Conservation (phyloP, 805 yeast genomes). For the Starmerella kuoi region DNA sequence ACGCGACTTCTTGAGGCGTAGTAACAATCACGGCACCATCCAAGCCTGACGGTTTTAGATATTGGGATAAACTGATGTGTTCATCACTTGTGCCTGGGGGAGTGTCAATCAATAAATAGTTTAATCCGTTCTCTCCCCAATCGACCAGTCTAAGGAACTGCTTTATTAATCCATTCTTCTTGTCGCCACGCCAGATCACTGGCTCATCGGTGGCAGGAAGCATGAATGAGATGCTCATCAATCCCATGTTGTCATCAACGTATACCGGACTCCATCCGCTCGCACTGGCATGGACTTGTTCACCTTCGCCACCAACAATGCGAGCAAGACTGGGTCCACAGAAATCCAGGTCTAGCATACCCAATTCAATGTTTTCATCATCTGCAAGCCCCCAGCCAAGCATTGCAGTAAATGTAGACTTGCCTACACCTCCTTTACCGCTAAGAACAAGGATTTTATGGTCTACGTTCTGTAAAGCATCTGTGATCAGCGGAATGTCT, state of each 20-base stretch:
- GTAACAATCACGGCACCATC: slow-evolving; percentile 94
- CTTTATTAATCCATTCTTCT: slow-evolving; percentile 83
- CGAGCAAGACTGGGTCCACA: slow-evolving; percentile 96
- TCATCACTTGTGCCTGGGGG: slow-evolving; percentile 99
- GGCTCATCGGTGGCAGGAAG: slow-evolving; percentile 88
- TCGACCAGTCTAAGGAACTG: slow-evolving; percentile 89
- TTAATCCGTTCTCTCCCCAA: slow-evolving; percentile 59
- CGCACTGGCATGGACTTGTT: slow-evolving; percentile 74
- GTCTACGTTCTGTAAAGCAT: slow-evolving; percentile 47
- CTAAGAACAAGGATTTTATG: slow-evolving; percentile 71
- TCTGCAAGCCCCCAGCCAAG: slow-evolving; percentile 87
- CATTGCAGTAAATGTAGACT: slow-evolving; percentile 91
- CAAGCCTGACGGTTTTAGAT: slow-evolving; percentile 76
- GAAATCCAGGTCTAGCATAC: slow-evolving; percentile 93
- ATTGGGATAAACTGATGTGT: slow-evolving; percentile 79
- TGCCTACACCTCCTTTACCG: slow-evolving; percentile 79
- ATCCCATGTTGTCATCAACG: slow-evolving; percentile 84
- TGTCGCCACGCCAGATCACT: slow-evolving; percentile 94
- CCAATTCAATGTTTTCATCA: slow-evolving; percentile 69
- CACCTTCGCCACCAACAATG: slow-evolving; percentile 86
- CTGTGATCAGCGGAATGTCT: slow-evolving; percentile 64
- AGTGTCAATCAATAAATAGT: slow-evolving; percentile 82
- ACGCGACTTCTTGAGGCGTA: slow-evolving; percentile 95
- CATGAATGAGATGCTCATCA: slow-evolving; percentile 93
- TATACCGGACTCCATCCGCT: slow-evolving; percentile 96